phyloP scores from a whole-genome alignment of 805 yeast genomes.

The Brettanomyces anomalus region DNA sequence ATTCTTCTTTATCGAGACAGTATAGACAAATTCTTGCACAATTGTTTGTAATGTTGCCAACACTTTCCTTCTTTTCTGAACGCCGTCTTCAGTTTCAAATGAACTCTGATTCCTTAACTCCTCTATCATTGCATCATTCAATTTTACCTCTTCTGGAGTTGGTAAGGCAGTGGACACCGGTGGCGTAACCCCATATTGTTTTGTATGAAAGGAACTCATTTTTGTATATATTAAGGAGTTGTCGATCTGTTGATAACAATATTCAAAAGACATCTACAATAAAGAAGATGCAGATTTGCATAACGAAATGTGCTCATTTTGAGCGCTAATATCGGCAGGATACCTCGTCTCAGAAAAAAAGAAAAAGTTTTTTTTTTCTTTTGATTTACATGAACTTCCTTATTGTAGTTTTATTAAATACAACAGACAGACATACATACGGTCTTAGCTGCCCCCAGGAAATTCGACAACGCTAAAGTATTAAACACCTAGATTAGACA shows the following conservation, averaged over 20 bases:
- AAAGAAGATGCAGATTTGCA: too few species aligned
- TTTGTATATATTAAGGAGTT: too few species aligned
- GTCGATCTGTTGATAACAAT: too few species aligned
- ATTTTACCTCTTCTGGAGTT: constrained; percentile 63
- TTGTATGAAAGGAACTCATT: constrained; percentile 1
- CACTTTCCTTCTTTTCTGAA: constrained; percentile 71
- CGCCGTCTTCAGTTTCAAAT: constrained; percentile 80
- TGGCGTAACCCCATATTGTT: constrained; percentile 59
- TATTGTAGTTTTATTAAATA: too few species aligned
- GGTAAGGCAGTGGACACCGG: constrained; percentile 87
- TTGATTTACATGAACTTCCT: too few species aligned
- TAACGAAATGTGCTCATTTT: too few species aligned
- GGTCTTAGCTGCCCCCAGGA: background rate
- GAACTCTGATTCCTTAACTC: constrained; percentile 80
- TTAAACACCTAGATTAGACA: too few species aligned
- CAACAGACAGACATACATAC: background rate
- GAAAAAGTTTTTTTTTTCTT: too few species aligned
- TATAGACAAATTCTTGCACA: constrained; percentile 73
- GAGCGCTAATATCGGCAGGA: too few species aligned
- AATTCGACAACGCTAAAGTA: too few species aligned
- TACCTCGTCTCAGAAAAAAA: too few species aligned
- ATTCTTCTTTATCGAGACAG: constrained; percentile 70
- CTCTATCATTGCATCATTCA: constrained; percentile 68
- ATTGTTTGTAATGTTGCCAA: constrained; percentile 62
- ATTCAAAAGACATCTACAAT: too few species aligned